Evolutionary conservation across 495 filamentous ascomycete genomes (phyloP), one percentile per base, ranked within the genome.

Genomic region (Aspergillus ostianus): DNA sequence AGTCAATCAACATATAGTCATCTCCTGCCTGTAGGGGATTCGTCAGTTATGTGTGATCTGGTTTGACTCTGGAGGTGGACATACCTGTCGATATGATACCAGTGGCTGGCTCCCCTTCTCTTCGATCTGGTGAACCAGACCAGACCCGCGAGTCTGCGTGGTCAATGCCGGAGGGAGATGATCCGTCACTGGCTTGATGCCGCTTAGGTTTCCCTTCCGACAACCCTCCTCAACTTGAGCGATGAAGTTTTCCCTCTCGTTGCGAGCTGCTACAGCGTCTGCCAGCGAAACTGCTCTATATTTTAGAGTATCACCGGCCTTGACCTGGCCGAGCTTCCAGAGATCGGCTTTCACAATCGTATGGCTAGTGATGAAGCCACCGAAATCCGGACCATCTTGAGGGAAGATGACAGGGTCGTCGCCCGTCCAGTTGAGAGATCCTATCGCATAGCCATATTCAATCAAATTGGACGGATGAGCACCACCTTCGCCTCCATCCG

Each of bases 251-350:
- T 80, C 71, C 18, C 78, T 49, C 4, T 69, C 60, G 47, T 62
- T 61, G 17, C 72, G 66, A 19, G 69, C 55, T 32, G 59, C 57
- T 3, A 84, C 55, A 10, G 83, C 82, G 54, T 80, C 73, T 13
- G 79, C 68, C 23, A 81, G 64, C 8, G 81, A 77, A 4, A 80
- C 76, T 18, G 71, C 65, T 21, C 66, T 65, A 57, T 80, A 82
- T 30, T 72, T 70, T 18, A 85, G 66, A 6, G 75, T 80, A 62
- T 85, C 78, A n/a, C 85, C 85, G 19, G 84, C 77, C 56, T 81
- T 83, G 13, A 88, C 68, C 67, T 86, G 84, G 0, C 85, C 85
- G 10, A 88, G 51, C 67, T 82, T 82, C 82, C 83, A 87, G 26
- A 81, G 67, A 29, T 85, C 82, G 8, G 75, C 84, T 45, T 76